A percentile compares a stretch with the other conserved stretches of the same genome.
Evolutionary conservation across 176 grass and related monocot species (phyloP).

Genomic region (Raddia distichophylla): DNA sequence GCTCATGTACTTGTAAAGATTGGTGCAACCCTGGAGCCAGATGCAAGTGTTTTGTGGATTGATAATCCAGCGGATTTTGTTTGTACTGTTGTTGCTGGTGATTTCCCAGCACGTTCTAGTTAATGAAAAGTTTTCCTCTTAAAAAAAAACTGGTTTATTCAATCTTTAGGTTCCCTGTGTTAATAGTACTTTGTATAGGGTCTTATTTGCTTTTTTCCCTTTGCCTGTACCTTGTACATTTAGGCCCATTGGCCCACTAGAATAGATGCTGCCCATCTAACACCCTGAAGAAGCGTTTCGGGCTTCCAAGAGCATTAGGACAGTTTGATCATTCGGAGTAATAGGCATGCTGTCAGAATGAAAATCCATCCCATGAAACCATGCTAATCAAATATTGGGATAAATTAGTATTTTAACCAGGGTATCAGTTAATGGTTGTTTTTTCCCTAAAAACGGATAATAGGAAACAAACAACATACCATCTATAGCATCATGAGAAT

Average conservation of each 20-base stretch:
- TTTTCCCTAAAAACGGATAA: not conserved
- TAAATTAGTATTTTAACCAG: not conserved
- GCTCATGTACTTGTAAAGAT: too few species aligned
- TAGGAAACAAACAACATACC: conserved; percentile 55
- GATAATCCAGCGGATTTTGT: too few species aligned
- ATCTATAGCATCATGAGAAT: conserved; percentile 95
- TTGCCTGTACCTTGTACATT: too few species aligned
- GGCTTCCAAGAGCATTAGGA: conserved; percentile 2
- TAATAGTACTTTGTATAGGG: too few species aligned
- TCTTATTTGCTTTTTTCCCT: too few species aligned
- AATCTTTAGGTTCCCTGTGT: not conserved
- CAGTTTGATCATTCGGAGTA: not conserved
- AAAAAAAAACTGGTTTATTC: not conserved
- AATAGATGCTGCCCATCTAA: too few species aligned
- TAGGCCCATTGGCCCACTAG: too few species aligned
- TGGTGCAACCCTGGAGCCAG: too few species aligned
- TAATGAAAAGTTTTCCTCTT: too few species aligned
- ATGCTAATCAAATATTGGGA: not conserved
- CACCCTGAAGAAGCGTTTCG: not conserved
- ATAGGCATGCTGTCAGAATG: not conserved
- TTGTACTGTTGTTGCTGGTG: too few species aligned
- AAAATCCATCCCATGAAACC: not conserved
- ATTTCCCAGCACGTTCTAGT: too few species aligned
- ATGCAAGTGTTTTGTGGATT: too few species aligned
- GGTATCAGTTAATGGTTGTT: not conserved